These are phyloP conservation scores for Naematelia encephala DNA, from an alignment of 768 basidiomycete genomes.

Conservation along the genomic window DNA sequence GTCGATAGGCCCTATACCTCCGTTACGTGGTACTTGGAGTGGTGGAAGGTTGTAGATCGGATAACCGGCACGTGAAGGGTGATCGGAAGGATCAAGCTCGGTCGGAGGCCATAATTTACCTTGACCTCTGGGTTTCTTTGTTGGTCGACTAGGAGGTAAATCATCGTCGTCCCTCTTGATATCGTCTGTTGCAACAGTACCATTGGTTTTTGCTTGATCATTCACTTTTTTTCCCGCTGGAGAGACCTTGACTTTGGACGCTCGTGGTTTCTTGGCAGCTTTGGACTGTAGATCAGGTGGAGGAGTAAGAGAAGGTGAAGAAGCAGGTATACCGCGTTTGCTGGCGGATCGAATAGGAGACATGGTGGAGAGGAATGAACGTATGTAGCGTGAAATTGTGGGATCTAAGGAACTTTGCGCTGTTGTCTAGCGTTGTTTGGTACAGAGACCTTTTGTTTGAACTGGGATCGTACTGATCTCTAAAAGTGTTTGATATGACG, in stretches of 20 bases:
- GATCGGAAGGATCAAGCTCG: slow-evolving; percentile 31
- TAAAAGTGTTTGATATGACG: too few species aligned
- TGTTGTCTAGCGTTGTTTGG: too few species aligned
- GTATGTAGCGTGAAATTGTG: background rate
- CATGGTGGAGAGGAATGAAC: background rate
- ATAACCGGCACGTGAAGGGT: slow-evolving; percentile 32
- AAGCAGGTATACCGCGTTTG: background rate
- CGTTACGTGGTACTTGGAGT: slow-evolving; percentile 13
- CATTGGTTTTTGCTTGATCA: slow-evolving; percentile 1
- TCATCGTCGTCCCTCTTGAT: slow-evolving; percentile 6
- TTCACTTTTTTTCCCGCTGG: slow-evolving; percentile 1
- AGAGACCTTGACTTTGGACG: slow-evolving; percentile 4
- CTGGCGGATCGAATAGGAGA: too few species aligned
- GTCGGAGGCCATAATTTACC: slow-evolving; percentile 35
- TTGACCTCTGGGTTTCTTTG: slow-evolving; percentile 30
- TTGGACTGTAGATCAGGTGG: background rate
- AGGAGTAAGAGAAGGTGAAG: background rate
- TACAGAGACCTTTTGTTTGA: too few species aligned
- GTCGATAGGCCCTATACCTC: slow-evolving; percentile 9
- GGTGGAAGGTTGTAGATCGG: slow-evolving; percentile 27
- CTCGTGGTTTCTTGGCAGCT: background rate
- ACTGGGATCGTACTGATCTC: too few species aligned
- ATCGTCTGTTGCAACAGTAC: slow-evolving; percentile 7
- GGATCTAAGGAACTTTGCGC: too few species aligned
- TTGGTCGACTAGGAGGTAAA: slow-evolving; percentile 11